phyloP scores from a whole-genome alignment of 1,139 yeast species.

The Nakaseomyces nivariensis region DNA sequence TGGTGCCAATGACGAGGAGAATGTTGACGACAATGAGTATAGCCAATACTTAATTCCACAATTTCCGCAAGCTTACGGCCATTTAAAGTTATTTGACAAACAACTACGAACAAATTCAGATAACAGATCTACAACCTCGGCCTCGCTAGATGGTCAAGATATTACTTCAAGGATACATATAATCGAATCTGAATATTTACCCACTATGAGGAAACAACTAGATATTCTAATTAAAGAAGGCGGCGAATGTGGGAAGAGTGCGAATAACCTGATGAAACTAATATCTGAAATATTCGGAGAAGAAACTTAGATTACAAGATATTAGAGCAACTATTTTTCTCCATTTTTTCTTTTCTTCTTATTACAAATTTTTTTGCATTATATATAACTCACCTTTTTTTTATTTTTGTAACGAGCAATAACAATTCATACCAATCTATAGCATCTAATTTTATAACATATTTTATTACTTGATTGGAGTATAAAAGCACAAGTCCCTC shows the following conservation, averaged over 20 bases:
- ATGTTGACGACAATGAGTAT: slow-evolving; percentile 16
- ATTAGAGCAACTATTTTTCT: neutral
- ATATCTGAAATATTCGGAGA: slow-evolving; percentile 6
- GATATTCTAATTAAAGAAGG: slow-evolving; percentile 53
- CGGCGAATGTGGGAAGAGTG: slow-evolving; percentile 61
- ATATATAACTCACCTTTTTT: no score
- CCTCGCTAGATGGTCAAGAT: slow-evolving; percentile 25
- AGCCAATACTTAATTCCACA: slow-evolving; percentile 43
- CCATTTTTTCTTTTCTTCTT: no score
- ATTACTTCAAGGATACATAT: slow-evolving; percentile 49
- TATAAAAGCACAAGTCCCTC: no score
- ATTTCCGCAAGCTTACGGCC: slow-evolving; percentile 50
- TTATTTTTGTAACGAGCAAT: no score
- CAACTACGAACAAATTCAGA: slow-evolving; percentile 26
- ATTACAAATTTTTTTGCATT: no score
- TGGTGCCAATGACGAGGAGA: slow-evolving; percentile 6
- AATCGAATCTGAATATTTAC: slow-evolving; percentile 43
- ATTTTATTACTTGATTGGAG: no score
- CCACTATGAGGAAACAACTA: slow-evolving; percentile 44
- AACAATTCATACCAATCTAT: no score
- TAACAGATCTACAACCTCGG: slow-evolving; percentile 5
- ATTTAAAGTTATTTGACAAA: slow-evolving; percentile 43
- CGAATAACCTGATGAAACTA: slow-evolving; percentile 31
- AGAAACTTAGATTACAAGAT: neutral
- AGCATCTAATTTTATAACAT: no score